Base-by-base conservation (phyloP, 805 yeast species). In the Metschnikowia cubensis region DNA sequence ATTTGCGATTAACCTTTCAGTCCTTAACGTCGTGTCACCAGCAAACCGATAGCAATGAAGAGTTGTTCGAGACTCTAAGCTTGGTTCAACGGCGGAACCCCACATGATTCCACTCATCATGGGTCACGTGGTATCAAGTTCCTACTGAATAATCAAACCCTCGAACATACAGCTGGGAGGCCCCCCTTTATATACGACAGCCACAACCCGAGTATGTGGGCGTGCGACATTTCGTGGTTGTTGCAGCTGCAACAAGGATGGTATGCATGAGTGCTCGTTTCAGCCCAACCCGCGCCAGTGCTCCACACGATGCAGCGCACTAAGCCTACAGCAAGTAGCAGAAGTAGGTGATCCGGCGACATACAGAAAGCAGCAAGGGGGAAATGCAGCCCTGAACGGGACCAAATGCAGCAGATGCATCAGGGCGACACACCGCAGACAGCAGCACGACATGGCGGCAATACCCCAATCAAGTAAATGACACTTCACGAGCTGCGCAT, bases 211-310 rank as follows among this genome's bases (percentile, higher is more conserved):
- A 8, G 8, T n/a, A 31, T n/a, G 31, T 6, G 21, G 36, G 31
- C 20, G 29, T 21, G 37, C 17, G 31, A 13, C 18, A 6, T 17
- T 42, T 25, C 32, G 37, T 20, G 45, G 45, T 33, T 42, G 45
- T 42, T 34, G 45, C 45, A 42, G 45, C 45, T 20, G 45, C 45
- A 42, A 42, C 45, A 20, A 8, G 35, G 36, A 31, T 18, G 29
- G 29, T 36, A 42, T 42, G 45, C 45, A 42, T 33, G 37, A 11
- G 45, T 20, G 31, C 31, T 29, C 37, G 45, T 42, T 42, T 42
- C 45, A 42, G 37, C 39, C 39, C 25, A 36, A 36, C 10, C n/a
- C 45, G 31, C 45, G 36, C 37, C 31, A 14, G 18, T 35, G 33
- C 36, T 21, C n/a, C 36, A 36, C 45, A 33, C 22, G 35, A 41